Evolutionary conservation across 768 basidiomycete genomes (phyloP).

Genomic region (Auriscalpium orientale): DNA sequence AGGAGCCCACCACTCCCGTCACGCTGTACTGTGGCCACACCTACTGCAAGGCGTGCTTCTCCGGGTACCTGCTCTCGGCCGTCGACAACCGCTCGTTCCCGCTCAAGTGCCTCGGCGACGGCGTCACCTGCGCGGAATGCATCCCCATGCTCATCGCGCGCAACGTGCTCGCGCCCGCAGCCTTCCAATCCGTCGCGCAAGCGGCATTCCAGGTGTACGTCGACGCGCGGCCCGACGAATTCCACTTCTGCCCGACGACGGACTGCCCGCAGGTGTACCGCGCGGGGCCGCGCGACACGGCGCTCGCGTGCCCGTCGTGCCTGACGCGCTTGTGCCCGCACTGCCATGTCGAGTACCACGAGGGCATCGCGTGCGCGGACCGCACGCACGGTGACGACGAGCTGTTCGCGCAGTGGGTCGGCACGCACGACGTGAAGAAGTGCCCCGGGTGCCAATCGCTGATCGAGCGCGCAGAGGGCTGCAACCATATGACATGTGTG

Average conservation of each 20-base stretch:
- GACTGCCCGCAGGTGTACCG: slow-evolving; percentile 75
- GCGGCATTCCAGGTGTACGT: slow-evolving; percentile 58
- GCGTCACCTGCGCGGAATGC: slow-evolving; percentile 47
- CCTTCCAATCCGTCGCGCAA: slow-evolving; percentile 49
- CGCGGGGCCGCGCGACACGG: slow-evolving; percentile 36
- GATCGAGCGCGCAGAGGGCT: slow-evolving; percentile 70
- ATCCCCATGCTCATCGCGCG: slow-evolving; percentile 49
- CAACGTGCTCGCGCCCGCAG: slow-evolving; percentile 38
- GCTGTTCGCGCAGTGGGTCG: slow-evolving; percentile 59
- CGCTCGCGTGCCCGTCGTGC: slow-evolving; percentile 67
- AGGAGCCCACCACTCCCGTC: slow-evolving; percentile 42
- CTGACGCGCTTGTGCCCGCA: slow-evolving; percentile 59
- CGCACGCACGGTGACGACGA: slow-evolving; percentile 40
- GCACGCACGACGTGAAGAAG: slow-evolving; percentile 55
- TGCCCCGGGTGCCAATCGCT: slow-evolving; percentile 66
- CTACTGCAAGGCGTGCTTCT: slow-evolving; percentile 61
- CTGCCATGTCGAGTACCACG: slow-evolving; percentile 56
- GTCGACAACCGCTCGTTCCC: slow-evolving; percentile 58
- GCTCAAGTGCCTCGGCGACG: slow-evolving; percentile 61
- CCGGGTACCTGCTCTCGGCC: slow-evolving; percentile 49
- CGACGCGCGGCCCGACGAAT: slow-evolving; percentile 50
- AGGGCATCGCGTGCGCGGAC: slow-evolving; percentile 59
- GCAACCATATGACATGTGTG: slow-evolving; percentile 78
- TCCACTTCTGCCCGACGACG: slow-evolving; percentile 71
- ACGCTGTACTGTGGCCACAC: slow-evolving; percentile 56